These are phyloP conservation scores for Calonectria henricotiae DNA, from an alignment of 2,329 filamentous ascomycete species.

Conservation along the genomic window DNA sequence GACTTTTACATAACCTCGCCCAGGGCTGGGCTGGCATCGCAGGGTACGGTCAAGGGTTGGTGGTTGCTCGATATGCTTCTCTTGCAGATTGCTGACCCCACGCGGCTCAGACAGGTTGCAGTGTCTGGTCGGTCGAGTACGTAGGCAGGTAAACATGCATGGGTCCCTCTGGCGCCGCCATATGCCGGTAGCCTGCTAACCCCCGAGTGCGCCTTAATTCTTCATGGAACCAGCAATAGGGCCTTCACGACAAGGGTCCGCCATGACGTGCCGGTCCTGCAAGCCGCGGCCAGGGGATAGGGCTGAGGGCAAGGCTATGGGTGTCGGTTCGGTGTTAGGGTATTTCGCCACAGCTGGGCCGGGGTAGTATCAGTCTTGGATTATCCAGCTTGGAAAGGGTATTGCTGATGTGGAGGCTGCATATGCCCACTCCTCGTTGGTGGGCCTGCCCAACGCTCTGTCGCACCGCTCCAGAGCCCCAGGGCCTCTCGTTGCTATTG, in stretches of 20 bases:
- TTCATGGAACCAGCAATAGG: constrained; percentile 21
- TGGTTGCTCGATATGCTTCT: constrained; percentile 35
- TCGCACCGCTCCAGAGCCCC: constrained; percentile 44
- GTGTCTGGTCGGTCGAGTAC: constrained; percentile 1
- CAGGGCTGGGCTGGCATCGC: constrained; percentile 32
- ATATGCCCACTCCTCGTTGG: constrained; percentile 42
- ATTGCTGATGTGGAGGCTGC: constrained; percentile 48
- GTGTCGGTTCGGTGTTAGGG: constrained; percentile 44
- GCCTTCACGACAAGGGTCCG: constrained; percentile 24
- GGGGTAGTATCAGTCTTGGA: constrained; percentile 43
- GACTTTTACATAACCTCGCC: constrained; percentile 34
- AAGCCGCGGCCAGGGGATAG: constrained; percentile 49
- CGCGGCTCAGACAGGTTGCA: constrained; percentile 40
- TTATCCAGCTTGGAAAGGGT: constrained; percentile 50
- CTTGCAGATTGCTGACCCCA: constrained; percentile 41
- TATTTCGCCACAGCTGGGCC: constrained; percentile 52
- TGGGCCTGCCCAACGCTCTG: constrained; percentile 39
- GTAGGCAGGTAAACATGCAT: constrained; percentile 20
- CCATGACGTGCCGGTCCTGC: constrained; percentile 51
- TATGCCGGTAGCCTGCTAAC: constrained; percentile 33
- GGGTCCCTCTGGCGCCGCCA: constrained; percentile 32
- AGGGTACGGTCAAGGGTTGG: constrained; percentile 18
- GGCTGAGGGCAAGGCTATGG: constrained; percentile 50
- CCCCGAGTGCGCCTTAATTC: constrained; percentile 31
- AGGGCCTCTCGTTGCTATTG: constrained; percentile 40